These are phyloP conservation scores for Sporobolus alterniflorus DNA, from an alignment of 202 grass and related monocot species.

Conservation along the genomic window DNA sequence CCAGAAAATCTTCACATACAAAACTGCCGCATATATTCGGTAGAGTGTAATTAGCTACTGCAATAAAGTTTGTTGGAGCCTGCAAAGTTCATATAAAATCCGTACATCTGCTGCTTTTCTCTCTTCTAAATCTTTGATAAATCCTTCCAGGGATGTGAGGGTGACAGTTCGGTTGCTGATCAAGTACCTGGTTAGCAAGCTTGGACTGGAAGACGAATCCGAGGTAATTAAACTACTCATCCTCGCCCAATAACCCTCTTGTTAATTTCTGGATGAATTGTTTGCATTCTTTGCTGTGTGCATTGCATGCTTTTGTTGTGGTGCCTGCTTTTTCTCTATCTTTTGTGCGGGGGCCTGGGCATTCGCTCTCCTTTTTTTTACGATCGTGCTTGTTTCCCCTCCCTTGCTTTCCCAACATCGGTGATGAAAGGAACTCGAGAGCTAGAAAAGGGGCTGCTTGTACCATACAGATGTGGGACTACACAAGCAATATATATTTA, in stretches of 20 bases:
- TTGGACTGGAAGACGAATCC: constrained; percentile 77
- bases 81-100: background rate
- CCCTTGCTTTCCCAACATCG: constrained; percentile 58
- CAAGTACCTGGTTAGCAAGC: constrained; percentile 82
- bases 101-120: background rate
- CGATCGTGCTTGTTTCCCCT: constrained; percentile 37
- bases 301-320: background rate
- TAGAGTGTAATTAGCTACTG: background rate
- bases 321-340: background rate
- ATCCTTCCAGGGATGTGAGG: constrained; percentile 67
- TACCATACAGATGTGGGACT: constrained; percentile 54
- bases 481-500: background rate
- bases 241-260: background rate
- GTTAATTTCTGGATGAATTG: constrained; percentile 17
- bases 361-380: background rate
- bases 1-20: background rate
- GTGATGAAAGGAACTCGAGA: constrained; percentile 74
- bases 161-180: constrained; percentile 72
- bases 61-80: background rate
- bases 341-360: background rate
- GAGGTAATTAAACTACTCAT: constrained; percentile 53
- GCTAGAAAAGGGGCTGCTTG: constrained; percentile 60
- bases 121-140: constrained; percentile 5
- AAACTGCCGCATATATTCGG: background rate
- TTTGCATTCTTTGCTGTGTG: background rate